A percentile compares a stretch with the other conserved stretches of the same genome.
These are phyloP conservation scores for Tetrastigma voinierianum DNA, from an alignment of 164 flowering plant species.

Conservation along the genomic window DNA sequence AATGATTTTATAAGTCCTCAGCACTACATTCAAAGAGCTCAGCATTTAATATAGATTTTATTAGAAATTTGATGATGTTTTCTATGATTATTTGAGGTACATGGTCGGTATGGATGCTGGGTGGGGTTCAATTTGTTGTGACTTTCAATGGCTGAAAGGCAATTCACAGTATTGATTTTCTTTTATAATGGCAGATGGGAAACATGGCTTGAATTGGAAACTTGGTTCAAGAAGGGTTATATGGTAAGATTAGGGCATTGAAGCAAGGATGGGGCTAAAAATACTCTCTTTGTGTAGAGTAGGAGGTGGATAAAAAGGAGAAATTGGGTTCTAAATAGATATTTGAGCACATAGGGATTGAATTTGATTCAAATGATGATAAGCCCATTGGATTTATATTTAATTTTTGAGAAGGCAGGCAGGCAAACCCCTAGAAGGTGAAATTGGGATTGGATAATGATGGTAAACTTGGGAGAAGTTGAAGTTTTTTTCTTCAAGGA, in stretches of 20 bases:
- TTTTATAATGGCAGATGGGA: slow-evolving; percentile 22
- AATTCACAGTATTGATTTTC: slow-evolving; percentile 25
- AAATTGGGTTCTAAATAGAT: slow-evolving; percentile 37
- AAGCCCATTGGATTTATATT: slow-evolving; percentile 61
- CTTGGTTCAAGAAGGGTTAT: slow-evolving; percentile 15
- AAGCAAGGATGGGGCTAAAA: slow-evolving; percentile 29
- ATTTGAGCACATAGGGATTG: slow-evolving; percentile 19
- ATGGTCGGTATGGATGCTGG: not conserved
- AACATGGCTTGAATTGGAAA: slow-evolving; percentile 16
- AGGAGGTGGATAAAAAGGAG: slow-evolving; percentile 43
- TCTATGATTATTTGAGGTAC: not conserved
- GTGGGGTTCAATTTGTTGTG: slow-evolving; percentile 6
- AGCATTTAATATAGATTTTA: slow-evolving; percentile 2
- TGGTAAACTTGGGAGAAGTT: slow-evolving; percentile 20
- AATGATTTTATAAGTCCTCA: slow-evolving; percentile 7
- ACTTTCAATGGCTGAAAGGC: slow-evolving; percentile 14
- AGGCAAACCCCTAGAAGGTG: slow-evolving; percentile 39
- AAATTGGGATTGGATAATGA: slow-evolving; percentile 34
- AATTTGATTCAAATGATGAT: slow-evolving; percentile 51
- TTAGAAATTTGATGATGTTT: not conserved
- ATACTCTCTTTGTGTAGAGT: slow-evolving; percentile 17
- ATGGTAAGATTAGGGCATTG: slow-evolving; percentile 18
- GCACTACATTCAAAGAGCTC: not conserved
- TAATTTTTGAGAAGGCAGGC: slow-evolving; percentile 46
- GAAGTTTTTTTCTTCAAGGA: no score